These are phyloP conservation scores for Mycena polygramma DNA, from an alignment of 768 basidiomycete species.

Conservation along the genomic window DNA sequence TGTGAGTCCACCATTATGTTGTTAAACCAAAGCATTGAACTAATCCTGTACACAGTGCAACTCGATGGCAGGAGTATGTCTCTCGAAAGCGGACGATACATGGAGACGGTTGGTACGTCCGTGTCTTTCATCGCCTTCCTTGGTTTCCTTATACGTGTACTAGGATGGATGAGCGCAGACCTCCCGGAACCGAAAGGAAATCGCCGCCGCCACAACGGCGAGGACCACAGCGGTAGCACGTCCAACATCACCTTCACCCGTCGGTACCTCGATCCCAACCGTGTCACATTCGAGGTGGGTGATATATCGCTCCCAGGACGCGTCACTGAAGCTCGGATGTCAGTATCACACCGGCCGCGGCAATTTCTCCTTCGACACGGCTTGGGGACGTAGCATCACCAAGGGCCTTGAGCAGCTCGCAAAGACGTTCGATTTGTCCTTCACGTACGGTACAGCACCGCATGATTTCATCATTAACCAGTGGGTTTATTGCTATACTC, in stretches of 20 bases:
- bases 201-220: slow-evolving; percentile 22
- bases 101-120: slow-evolving; percentile 88
- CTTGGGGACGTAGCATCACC: slow-evolving; percentile 65
- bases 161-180: slow-evolving; percentile 75
- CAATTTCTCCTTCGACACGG: slow-evolving; percentile 74
- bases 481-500: slow-evolving; percentile 50
- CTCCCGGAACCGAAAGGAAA: slow-evolving; percentile 13
- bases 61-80: slow-evolving; percentile 83
- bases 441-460: slow-evolving; percentile 79
- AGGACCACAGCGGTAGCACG: slow-evolving; percentile 18
- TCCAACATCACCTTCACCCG: slow-evolving; percentile 71
- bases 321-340: neutral
- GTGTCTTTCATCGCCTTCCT: slow-evolving; percentile 8
- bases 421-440: slow-evolving; percentile 70
- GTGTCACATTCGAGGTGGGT: slow-evolving; percentile 77
- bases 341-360: slow-evolving; percentile 75
- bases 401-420: slow-evolving; percentile 66
- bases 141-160: slow-evolving; percentile 24
- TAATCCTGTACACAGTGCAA: slow-evolving; percentile 49
- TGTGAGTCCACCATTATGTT: too few species aligned
- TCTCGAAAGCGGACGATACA: slow-evolving; percentile 88
- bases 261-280: slow-evolving; percentile 85
- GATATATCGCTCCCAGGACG: slow-evolving; percentile 8
- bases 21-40: too few species aligned
- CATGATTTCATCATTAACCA: slow-evolving; percentile 78